Percentiles rank a stretch among this genome's conserved stretches.
These are phyloP conservation scores for Saposhnikovia divaricata DNA, from an alignment of 129 eudicot genomes.

Conservation along the genomic window DNA sequence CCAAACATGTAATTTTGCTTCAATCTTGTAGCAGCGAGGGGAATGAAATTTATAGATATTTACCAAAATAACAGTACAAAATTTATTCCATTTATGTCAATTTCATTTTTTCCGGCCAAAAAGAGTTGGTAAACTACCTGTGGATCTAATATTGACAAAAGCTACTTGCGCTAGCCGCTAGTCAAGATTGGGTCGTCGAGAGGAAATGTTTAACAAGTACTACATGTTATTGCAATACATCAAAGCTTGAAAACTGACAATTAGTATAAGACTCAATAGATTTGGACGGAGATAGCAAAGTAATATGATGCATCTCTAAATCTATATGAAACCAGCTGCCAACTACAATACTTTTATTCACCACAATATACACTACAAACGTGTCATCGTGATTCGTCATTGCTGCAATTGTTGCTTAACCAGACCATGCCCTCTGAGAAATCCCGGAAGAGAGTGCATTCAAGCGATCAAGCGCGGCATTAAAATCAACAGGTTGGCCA, in stretches of 20 bases:
- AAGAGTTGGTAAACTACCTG: too few relatives aligned
- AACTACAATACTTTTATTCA: constrained; percentile 36
- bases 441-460: constrained; percentile 58
- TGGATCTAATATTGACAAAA: too few relatives aligned
- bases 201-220: not conserved
- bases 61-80: too few relatives aligned
- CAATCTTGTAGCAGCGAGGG: too few relatives aligned
- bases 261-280: not conserved
- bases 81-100: too few relatives aligned
- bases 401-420: constrained; percentile 17
- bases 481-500: constrained; percentile 77
- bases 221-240: not conserved
- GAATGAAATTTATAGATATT: too few relatives aligned
- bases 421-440: constrained; percentile 75
- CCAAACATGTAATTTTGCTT: too few relatives aligned
- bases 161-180: too few relatives aligned
- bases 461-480: constrained; percentile 74
- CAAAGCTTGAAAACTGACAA: not conserved
- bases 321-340: constrained; percentile 23
- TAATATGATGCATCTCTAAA: constrained; percentile 28
- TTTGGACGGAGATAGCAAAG: constrained; percentile 24
- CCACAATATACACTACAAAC: constrained; percentile 18
- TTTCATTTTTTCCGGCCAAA: too few relatives aligned
- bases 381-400: not conserved
- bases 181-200: not conserved